These are phyloP conservation scores for Pouteria glomerata DNA, from an alignment of 148 eudicot genomes.

Conservation along the genomic window DNA sequence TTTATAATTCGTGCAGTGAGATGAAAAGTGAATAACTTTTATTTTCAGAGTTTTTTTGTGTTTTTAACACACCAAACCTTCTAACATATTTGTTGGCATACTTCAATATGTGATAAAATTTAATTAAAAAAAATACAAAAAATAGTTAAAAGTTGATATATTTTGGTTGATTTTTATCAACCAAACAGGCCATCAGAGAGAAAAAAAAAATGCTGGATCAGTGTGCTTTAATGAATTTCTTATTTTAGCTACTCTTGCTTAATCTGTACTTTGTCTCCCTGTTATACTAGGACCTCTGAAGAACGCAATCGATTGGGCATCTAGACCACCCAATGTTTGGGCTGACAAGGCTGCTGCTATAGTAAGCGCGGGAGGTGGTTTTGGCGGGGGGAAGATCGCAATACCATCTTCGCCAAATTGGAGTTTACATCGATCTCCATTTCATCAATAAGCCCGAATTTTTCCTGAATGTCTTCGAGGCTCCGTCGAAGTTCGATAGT, in stretches of 20 bases:
- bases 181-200: no score
- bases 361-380: slow-evolving; percentile 63
- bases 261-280: background rate
- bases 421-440: slow-evolving; percentile 73
- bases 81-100: background rate
- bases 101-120: background rate
- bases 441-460: slow-evolving; percentile 90
- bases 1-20: no score
- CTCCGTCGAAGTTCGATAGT: slow-evolving; percentile 64
- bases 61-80: no score
- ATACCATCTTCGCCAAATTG: slow-evolving; percentile 77
- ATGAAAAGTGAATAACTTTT: no score
- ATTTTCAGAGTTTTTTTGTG: no score
- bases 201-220: background rate
- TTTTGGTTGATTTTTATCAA: no score
- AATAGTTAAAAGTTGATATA: background rate
- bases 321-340: slow-evolving; percentile 84
- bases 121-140: background rate
- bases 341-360: slow-evolving; percentile 77
- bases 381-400: slow-evolving; percentile 70
- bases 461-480: slow-evolving; percentile 51
- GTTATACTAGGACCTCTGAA: slow-evolving; percentile 57
- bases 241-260: background rate
- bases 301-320: slow-evolving; percentile 87
- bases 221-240: background rate